Conservation (phyloP, 108 stramenopile species). For the Cyclotella baltica region DNA sequence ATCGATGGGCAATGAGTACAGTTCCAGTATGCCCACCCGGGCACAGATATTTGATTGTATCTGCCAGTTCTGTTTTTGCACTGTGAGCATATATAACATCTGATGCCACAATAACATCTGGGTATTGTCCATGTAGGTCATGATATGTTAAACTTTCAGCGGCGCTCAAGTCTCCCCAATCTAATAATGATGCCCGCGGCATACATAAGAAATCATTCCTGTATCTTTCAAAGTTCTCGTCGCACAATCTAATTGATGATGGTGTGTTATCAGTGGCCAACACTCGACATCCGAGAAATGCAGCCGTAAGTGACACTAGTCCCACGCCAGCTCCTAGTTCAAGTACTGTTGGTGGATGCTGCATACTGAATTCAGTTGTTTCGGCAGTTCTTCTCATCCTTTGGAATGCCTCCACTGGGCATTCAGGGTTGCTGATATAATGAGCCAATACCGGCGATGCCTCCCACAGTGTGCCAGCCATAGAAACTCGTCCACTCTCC, state of each 20-base stretch:
- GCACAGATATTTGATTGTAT: conserved; percentile 21
- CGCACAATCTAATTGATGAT: conserved; percentile 19
- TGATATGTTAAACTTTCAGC: conserved; percentile 10
- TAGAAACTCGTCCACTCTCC: conserved; percentile 20
- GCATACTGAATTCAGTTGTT: background rate
- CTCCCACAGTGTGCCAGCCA: conserved; percentile 41
- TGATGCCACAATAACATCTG: conserved; percentile 35
- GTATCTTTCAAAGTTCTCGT: conserved; percentile 35
- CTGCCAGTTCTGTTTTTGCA: conserved; percentile 26
- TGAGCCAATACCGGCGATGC: conserved; percentile 31
- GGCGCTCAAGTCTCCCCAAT: conserved; percentile 26
- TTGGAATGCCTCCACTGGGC: conserved; percentile 23
- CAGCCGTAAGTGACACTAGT: conserved; percentile 27
- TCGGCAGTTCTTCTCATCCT: conserved; percentile 15
- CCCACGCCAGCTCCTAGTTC: conserved; percentile 35
- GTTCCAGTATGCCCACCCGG: conserved; percentile 22
- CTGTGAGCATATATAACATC: conserved; percentile 37
- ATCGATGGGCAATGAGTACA: conserved; percentile 33
- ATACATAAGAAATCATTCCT: background rate
- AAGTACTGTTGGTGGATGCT: conserved; percentile 23
- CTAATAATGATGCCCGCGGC: conserved; percentile 4
- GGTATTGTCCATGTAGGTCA: conserved; percentile 8
- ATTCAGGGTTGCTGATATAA: conserved; percentile 29
- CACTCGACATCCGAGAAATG: conserved; percentile 32
- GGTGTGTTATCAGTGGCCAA: conserved; percentile 30